Evolutionary conservation across 805 yeast species (phyloP).

Genomic region (Saccharomyces jurei): DNA sequence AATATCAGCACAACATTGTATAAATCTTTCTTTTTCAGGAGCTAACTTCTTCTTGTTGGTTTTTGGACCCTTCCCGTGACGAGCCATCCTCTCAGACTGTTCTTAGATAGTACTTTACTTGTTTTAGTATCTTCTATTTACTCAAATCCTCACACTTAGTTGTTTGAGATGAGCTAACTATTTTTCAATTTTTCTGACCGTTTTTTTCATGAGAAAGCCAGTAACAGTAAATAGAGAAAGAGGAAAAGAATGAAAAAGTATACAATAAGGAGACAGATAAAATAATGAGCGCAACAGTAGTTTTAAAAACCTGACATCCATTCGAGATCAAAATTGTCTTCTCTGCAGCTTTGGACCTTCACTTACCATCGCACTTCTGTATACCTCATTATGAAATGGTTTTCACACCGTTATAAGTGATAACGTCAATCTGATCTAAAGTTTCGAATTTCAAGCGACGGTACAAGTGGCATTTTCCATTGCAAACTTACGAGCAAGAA

Average conservation of each 20-base stretch:
- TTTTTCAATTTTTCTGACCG: not conserved
- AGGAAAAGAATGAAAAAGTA: not conserved
- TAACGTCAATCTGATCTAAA: not conserved
- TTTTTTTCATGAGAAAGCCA: not conserved
- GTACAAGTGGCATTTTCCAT: not conserved
- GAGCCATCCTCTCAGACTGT: constrained; percentile 22
- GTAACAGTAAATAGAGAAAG: not conserved
- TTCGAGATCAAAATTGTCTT: not conserved
- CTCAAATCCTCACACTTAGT: not conserved
- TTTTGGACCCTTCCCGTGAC: constrained; percentile 33
- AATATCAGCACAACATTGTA: constrained; percentile 88
- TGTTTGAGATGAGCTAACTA: not conserved
- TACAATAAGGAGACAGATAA: not conserved
- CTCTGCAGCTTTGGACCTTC: not conserved
- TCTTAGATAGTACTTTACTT: not conserved
- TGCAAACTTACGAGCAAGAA: not conserved
- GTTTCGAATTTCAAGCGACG: not conserved
- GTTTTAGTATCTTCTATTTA: not conserved
- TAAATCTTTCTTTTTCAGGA: constrained; percentile 87
- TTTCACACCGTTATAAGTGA: not conserved
- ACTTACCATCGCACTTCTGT: not conserved
- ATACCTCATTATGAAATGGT: not conserved
- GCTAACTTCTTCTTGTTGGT: constrained; percentile 56
- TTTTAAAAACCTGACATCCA: not conserved
- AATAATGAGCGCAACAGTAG: not conserved